phyloP scores from a whole-genome alignment of 192 early-diverging fungal genomes.

The Backusella mclennaniae region DNA sequence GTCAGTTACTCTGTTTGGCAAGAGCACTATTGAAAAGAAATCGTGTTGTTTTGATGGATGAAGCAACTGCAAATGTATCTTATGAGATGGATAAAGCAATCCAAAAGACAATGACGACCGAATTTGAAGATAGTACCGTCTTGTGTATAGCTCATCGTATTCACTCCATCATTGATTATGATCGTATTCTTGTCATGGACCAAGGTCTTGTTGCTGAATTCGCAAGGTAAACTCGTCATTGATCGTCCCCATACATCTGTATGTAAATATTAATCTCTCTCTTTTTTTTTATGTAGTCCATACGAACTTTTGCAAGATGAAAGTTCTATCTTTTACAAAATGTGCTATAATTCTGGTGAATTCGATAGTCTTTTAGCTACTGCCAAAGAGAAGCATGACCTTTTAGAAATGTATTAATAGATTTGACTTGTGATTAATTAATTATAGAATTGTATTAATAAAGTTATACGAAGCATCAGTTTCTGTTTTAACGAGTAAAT shows the following conservation, averaged over 20 bases:
- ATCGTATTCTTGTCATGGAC: conserved; percentile 77
- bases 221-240: conserved; percentile 37
- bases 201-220: conserved; percentile 76
- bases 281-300: conserved; percentile 45
- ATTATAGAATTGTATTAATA: too few relatives aligned
- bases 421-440: too few relatives aligned
- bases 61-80: conserved; percentile 54
- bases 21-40: conserved; percentile 65
- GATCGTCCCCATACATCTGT: neutral
- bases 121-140: conserved; percentile 56
- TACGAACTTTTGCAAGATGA: conserved; percentile 57
- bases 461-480: too few relatives aligned
- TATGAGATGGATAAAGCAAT: conserved; percentile 48
- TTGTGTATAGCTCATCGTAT: conserved; percentile 63
- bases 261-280: too few relatives aligned
- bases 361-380: conserved; percentile 52
- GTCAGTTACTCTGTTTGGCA: conserved; percentile 75
- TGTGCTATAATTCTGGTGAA: conserved; percentile 86
- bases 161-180: conserved; percentile 56
- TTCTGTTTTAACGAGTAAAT: too few relatives aligned
- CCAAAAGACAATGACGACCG: conserved; percentile 50
- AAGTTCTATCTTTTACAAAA: conserved; percentile 61
- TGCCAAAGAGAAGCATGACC: neutral
- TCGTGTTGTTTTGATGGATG: conserved; percentile 51
- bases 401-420: neutral